These are phyloP conservation scores for Cercospora citrullina DNA, from an alignment of 2,329 filamentous ascomycete genomes.

Conservation along the genomic window DNA sequence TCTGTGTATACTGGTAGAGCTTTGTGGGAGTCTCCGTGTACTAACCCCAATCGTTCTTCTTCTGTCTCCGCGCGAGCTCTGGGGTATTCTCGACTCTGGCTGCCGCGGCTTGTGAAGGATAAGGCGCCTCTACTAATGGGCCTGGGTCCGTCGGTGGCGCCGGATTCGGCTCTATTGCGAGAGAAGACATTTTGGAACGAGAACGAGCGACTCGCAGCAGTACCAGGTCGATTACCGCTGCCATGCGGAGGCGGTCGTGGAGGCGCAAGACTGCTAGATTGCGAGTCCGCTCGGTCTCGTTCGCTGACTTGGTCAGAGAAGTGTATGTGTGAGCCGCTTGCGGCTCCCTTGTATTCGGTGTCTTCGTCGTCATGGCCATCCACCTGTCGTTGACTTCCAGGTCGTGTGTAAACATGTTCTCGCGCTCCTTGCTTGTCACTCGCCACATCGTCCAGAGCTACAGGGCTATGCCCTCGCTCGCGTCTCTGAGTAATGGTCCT, in stretches of 20 bases:
- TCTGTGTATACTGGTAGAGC: conserved; percentile 24
- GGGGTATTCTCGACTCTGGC: conserved; percentile 27
- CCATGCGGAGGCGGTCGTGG: conserved; percentile 60
- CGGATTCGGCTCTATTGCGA: conserved; percentile 48
- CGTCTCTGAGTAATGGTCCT: conserved; percentile 26
- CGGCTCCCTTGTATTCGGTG: conserved; percentile 48
- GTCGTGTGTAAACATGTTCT: conserved; percentile 55
- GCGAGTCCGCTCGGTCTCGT: conserved; percentile 45
- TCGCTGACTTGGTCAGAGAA: conserved; percentile 45
- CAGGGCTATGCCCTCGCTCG: conserved; percentile 34
- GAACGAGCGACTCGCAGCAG: conserved; percentile 73
- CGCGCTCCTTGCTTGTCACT: conserved; percentile 29
- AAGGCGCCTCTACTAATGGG: conserved; percentile 39
- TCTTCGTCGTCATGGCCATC: conserved; percentile 54
- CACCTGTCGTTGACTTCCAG: conserved; percentile 44
- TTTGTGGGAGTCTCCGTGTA: conserved; percentile 37
- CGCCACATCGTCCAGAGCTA: conserved; percentile 41
- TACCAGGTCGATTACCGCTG: conserved; percentile 4
- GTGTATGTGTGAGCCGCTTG: conserved; percentile 47
- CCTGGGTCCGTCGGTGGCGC: conserved; percentile 29
- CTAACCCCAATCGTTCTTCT: conserved; percentile 42
- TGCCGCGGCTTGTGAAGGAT: conserved; percentile 36
- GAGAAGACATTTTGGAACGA: conserved; percentile 86
- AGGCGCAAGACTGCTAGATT: conserved; percentile 49
- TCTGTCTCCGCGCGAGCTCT: conserved; percentile 34